These are phyloP conservation scores for Tuber umbilicatum DNA, from an alignment of 495 filamentous ascomycete genomes.

Conservation along the genomic window DNA sequence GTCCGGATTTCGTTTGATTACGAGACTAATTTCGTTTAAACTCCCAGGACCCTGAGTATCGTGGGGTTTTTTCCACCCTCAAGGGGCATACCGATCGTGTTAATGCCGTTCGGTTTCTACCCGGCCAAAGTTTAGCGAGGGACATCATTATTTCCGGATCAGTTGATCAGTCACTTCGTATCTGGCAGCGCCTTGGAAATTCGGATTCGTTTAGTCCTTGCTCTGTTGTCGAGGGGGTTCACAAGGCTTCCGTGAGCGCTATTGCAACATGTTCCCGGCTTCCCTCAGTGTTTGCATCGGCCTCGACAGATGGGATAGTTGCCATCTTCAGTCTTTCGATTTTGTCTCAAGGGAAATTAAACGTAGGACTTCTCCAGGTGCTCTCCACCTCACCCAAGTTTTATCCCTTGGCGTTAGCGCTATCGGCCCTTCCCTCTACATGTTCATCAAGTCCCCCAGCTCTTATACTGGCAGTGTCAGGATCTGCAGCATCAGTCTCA, in stretches of 20 bases:
- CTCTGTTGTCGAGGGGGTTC: slow-evolving; percentile 51
- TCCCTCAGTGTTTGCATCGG: slow-evolving; percentile 49
- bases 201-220: slow-evolving; percentile 42
- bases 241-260: slow-evolving; percentile 71
- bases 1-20: slow-evolving; percentile 2
- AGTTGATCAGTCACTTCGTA: slow-evolving; percentile 66
- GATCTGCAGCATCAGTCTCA: slow-evolving; percentile 70
- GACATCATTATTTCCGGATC: slow-evolving; percentile 68
- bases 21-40: slow-evolving; percentile 19
- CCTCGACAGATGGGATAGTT: slow-evolving; percentile 74
- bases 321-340: slow-evolving; percentile 56
- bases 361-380: slow-evolving; percentile 56
- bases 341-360: slow-evolving; percentile 38
- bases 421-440: slow-evolving; percentile 51
- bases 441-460: slow-evolving; percentile 47
- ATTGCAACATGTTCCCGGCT: slow-evolving; percentile 50
- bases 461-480: slow-evolving; percentile 68
- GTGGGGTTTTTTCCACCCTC: slow-evolving; percentile 64
- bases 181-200: slow-evolving; percentile 56
- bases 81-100: slow-evolving; percentile 74
- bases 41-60: slow-evolving; percentile 49
- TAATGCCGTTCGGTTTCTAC: slow-evolving; percentile 75
- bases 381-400: slow-evolving; percentile 68
- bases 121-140: slow-evolving; percentile 46
- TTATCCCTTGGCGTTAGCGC: slow-evolving; percentile 69